Percentiles rank a stretch among this genome's conserved stretches.
These are phyloP conservation scores for Nidularia pulvinata DNA, from an alignment of 768 basidiomycete species.

Conservation along the genomic window DNA sequence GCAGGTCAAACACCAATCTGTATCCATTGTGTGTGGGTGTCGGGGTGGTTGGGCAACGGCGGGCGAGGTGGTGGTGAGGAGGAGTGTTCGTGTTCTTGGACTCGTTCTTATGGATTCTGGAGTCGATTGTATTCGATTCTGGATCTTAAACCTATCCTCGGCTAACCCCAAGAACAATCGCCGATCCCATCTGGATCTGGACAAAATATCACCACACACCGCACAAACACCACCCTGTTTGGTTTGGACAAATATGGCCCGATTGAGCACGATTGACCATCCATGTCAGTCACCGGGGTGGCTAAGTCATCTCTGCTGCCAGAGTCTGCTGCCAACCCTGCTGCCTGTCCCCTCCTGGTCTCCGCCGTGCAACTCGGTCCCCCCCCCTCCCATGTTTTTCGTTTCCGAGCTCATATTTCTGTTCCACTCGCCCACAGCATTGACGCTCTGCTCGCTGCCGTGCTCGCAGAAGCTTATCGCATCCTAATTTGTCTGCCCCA, in stretches of 20 bases:
- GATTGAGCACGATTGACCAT: no score
- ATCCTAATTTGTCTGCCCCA: conserved; percentile 1
- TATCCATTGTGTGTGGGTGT: conserved; percentile 46
- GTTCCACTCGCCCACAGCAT: background rate
- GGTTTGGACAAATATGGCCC: no score
- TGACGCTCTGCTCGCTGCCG: background rate
- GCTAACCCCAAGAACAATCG: background rate
- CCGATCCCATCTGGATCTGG: no score
- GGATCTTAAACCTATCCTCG: background rate
- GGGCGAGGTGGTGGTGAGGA: conserved; percentile 10
- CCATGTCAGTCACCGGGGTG: no score
- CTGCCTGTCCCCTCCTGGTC: background rate
- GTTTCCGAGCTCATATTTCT: no score
- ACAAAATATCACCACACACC: no score
- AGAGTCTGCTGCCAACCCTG: no score
- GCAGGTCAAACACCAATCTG: conserved; percentile 74
- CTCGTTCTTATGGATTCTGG: no score
- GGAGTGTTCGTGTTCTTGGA: conserved; percentile 1
- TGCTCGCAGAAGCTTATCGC: background rate
- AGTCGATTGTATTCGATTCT: no score
- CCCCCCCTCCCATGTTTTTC: background rate
- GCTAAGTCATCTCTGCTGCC: no score
- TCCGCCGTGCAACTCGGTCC: conserved; percentile 19
- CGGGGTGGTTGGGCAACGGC: conserved; percentile 11
- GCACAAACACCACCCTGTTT: no score